Conservation (phyloP, 768 basidiomycete genomes). For the Clitopilus hobsonii region DNA sequence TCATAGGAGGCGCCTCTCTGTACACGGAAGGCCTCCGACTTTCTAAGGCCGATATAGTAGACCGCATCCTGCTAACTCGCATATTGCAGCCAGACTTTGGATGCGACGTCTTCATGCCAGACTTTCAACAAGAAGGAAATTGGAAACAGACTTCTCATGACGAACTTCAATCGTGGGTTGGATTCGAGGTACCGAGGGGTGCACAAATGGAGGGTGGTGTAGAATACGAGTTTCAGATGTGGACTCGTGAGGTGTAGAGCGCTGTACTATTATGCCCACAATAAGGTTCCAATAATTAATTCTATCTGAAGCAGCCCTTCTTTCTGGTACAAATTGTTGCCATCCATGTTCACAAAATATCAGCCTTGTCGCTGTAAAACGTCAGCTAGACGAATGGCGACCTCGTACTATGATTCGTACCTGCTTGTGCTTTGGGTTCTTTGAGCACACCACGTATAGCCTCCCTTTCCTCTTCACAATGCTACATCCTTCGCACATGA, state of each 20-base stretch:
- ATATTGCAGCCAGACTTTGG: slow-evolving; percentile 70
- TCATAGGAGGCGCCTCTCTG: slow-evolving; percentile 90
- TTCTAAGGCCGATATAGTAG: slow-evolving; percentile 42
- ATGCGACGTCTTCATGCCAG: slow-evolving; percentile 86
- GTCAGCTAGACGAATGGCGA: slow-evolving; percentile 9
- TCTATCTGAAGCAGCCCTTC: not conserved
- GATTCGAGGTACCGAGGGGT: slow-evolving; percentile 72
- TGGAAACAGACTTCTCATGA: slow-evolving; percentile 62
- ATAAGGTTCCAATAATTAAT: not conserved
- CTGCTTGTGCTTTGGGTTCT: slow-evolving; percentile 98
- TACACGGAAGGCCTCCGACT: slow-evolving; percentile 65
- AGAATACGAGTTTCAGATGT: slow-evolving; percentile 94
- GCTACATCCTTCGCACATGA: slow-evolving; percentile 91
- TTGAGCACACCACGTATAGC: slow-evolving; percentile 88
- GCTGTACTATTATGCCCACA: not conserved
- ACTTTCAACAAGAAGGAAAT: slow-evolving; percentile 42
- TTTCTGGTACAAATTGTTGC: not conserved
- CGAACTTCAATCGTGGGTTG: slow-evolving; percentile 73
- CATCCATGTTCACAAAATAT: slow-evolving; percentile 1
- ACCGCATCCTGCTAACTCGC: slow-evolving; percentile 86
- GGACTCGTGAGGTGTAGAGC: slow-evolving; percentile 47
- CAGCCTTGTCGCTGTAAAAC: slow-evolving; percentile 61
- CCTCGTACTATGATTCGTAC: slow-evolving; percentile 34
- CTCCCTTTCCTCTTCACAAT: slow-evolving; percentile 87
- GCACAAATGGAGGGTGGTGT: slow-evolving; percentile 79